phyloP scores from a whole-genome alignment of 2,329 filamentous ascomycete genomes.

The Karstenula rhodostoma region DNA sequence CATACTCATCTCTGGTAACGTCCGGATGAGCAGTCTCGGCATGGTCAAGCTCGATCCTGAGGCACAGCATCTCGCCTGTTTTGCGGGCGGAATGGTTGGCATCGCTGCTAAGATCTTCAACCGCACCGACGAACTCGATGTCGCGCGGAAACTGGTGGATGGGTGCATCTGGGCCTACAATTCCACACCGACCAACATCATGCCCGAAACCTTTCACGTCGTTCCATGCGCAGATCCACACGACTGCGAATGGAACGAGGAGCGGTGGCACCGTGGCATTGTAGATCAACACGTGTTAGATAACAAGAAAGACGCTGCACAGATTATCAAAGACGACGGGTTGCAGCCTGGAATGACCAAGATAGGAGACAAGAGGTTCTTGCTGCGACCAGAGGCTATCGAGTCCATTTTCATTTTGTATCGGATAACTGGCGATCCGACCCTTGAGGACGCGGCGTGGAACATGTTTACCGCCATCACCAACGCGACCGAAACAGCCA shows the following conservation, averaged over 20 bases:
- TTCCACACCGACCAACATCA: slow-evolving; percentile 59
- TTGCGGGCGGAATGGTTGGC: slow-evolving; percentile 64
- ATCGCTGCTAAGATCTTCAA: slow-evolving; percentile 62
- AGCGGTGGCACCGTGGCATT: slow-evolving; percentile 53
- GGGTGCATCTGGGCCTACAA: slow-evolving; percentile 66
- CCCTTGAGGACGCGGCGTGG: slow-evolving; percentile 85
- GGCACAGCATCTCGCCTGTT: slow-evolving; percentile 62
- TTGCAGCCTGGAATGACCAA: slow-evolving; percentile 52
- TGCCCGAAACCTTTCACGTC: slow-evolving; percentile 60
- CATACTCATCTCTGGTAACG: slow-evolving; percentile 75
- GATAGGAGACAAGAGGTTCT: slow-evolving; percentile 49
- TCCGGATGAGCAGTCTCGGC: slow-evolving; percentile 52
- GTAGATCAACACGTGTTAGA: slow-evolving; percentile 23
- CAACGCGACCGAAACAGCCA: slow-evolving; percentile 69
- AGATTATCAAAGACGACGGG: slow-evolving; percentile 49
- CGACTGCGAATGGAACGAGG: slow-evolving; percentile 55
- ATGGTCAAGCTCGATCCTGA: slow-evolving; percentile 53
- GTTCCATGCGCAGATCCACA: slow-evolving; percentile 53
- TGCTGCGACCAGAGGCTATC: slow-evolving; percentile 76
- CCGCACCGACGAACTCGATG: slow-evolving; percentile 56
- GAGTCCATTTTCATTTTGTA: slow-evolving; percentile 92
- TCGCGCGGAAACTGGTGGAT: slow-evolving; percentile 60
- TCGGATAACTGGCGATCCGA: slow-evolving; percentile 80
- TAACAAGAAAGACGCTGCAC: slow-evolving; percentile 28
- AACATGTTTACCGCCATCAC: slow-evolving; percentile 80